Percentiles rank a stretch among this genome's conserved stretches.
phyloP scores from a whole-genome alignment of 2,329 filamentous ascomycete genomes.

The Cytospora leucostoma region DNA sequence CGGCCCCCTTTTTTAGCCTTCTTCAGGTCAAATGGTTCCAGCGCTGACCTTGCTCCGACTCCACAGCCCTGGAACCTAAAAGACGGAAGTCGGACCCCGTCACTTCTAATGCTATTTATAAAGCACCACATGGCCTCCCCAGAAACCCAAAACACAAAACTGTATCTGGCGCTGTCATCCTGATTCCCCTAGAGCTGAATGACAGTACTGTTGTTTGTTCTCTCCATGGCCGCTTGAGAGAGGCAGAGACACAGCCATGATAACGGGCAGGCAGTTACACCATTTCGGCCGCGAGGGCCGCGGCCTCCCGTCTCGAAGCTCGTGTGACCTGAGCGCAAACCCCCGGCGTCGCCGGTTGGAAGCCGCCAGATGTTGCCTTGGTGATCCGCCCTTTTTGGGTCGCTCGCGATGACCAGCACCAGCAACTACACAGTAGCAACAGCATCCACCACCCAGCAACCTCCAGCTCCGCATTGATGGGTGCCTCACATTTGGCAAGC shows the following conservation, averaged over 20 bases:
- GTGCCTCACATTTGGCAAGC: no score
- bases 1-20: not conserved
- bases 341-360: not conserved
- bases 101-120: not conserved
- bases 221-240: not conserved
- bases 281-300: conserved; percentile 11
- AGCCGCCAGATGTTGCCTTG: not conserved
- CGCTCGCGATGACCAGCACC: not conserved
- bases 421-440: not conserved
- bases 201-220: not conserved
- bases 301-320: conserved; percentile 12
- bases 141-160: not conserved
- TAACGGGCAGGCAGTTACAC: conserved; percentile 6
- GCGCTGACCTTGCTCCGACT: not conserved
- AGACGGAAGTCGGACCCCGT: not conserved
- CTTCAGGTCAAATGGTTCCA: not conserved
- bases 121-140: not conserved
- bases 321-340: conserved; percentile 4
- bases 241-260: not conserved
- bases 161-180: not conserved
- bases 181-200: not conserved
- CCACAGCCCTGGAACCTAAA: not conserved
- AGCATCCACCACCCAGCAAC: no score
- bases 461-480: no score
- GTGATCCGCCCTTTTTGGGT: not conserved